Percentiles rank a stretch among this genome's conserved stretches.
phyloP scores from a whole-genome alignment of 306 rosid genomes.

The Aeschynomene evenia region DNA sequence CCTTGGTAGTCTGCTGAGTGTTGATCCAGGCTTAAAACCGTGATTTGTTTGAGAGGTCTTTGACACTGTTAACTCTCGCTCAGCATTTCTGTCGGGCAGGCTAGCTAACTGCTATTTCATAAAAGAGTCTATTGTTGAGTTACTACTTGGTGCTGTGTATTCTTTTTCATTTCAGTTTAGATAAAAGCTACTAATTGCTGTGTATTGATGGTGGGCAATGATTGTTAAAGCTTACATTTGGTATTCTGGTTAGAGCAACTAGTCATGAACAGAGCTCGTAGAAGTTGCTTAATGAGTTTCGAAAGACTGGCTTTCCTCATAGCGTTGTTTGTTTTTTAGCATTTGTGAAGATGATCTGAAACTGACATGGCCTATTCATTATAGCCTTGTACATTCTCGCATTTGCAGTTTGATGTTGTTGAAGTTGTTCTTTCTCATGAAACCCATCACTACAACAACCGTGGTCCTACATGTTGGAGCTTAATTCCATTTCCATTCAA shows the following conservation, averaged over 20 bases:
- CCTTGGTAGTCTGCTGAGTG: conserved; percentile 9
- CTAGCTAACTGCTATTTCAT: not conserved
- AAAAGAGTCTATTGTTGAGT: not conserved
- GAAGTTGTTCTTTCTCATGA: not conserved
- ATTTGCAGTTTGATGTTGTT: not conserved
- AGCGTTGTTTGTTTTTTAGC: not conserved
- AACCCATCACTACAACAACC: not conserved
- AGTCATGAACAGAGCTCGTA: not conserved
- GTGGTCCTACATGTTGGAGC: too few relatives aligned
- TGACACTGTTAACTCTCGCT: too few relatives aligned
- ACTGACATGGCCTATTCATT: not conserved
- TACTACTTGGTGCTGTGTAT: not conserved
- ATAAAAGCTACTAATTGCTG: not conserved
- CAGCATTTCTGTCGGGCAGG: conserved; percentile 5
- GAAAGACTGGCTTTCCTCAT: not conserved
- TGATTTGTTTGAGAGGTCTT: not conserved
- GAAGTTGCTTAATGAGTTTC: conserved; percentile 5
- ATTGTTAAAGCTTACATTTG: conserved; percentile 1
- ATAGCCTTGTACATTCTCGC: not conserved
- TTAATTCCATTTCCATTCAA: too few relatives aligned
- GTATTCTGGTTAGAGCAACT: not conserved
- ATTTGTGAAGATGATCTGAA: not conserved
- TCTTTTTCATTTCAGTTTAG: not conserved
- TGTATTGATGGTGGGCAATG: not conserved
- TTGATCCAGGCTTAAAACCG: not conserved